phyloP scores from a whole-genome alignment of 1,284 basidiomycete species.

The Caloboletus inedulis region DNA sequence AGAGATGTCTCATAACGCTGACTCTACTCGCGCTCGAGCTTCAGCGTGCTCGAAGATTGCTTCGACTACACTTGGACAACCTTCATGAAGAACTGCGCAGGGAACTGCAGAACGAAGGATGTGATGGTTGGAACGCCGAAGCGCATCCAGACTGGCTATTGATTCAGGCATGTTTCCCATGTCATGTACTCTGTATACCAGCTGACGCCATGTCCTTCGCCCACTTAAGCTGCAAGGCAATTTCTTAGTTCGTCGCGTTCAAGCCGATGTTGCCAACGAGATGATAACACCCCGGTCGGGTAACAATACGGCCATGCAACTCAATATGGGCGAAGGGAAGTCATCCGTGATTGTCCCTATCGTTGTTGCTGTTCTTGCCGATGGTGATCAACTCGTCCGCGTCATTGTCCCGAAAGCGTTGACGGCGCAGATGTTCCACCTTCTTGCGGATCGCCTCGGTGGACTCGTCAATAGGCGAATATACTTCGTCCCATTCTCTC shows the following conservation, averaged over 20 bases:
- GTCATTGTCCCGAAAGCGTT: conserved; percentile 34
- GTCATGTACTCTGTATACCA: too few relatives aligned
- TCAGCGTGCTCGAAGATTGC: conserved; percentile 32
- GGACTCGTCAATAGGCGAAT: conserved; percentile 46
- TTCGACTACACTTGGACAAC: conserved; percentile 5
- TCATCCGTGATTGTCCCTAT: conserved; percentile 53
- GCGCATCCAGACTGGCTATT: conserved; percentile 44
- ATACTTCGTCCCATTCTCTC: conserved; percentile 49
- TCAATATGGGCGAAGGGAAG: conserved; percentile 60
- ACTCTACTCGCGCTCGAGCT: conserved; percentile 18
- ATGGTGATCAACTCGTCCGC: conserved; percentile 37
- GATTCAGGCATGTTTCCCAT: conserved; percentile 37
- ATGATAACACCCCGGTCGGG: conserved; percentile 45
- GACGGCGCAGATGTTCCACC: conserved; percentile 44
- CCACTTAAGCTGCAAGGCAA: conserved; percentile 42
- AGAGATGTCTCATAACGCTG: conserved; percentile 23
- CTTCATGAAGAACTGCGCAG: conserved; percentile 33
- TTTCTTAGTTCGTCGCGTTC: conserved; percentile 41
- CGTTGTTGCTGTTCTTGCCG: conserved; percentile 38
- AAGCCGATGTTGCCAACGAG: conserved; percentile 40
- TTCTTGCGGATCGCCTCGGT: conserved; percentile 42
- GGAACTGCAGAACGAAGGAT: conserved; percentile 34
- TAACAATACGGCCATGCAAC: conserved; percentile 43
- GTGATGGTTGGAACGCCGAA: conserved; percentile 13
- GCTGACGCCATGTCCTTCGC: not conserved